A percentile compares a stretch with the other conserved stretches of the same genome.
Evolutionary conservation across 805 yeast genomes (phyloP).

Genomic region (Brettanomyces sp.): DNA sequence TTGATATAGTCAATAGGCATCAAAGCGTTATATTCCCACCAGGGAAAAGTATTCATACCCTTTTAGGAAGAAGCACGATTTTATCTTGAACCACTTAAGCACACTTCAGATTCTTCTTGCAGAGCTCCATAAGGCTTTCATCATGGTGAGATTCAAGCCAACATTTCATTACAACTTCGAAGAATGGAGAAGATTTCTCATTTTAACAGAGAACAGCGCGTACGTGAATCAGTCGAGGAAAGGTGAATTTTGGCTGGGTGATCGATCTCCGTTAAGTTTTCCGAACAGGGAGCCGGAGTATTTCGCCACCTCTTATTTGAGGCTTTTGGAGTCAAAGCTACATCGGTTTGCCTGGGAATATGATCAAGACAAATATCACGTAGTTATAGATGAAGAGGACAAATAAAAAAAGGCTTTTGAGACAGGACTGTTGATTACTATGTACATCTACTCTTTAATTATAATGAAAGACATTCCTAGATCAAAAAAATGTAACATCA

Average conservation of each 20-base stretch:
- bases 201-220: slow-evolving; percentile 20
- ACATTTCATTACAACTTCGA: slow-evolving; percentile 34
- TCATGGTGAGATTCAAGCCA: slow-evolving; percentile 31
- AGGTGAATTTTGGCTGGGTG: slow-evolving; percentile 52
- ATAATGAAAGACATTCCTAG: too few species aligned
- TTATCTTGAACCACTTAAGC: slow-evolving; percentile 12
- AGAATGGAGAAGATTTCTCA: slow-evolving; percentile 41
- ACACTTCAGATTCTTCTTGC: slow-evolving; percentile 18
- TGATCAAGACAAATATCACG: slow-evolving; percentile 5
- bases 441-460: too few species aligned
- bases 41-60: slow-evolving; percentile 9
- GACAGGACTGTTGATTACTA: too few species aligned
- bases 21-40: slow-evolving; percentile 3
- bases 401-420: neutral
- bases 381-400: neutral
- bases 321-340: slow-evolving; percentile 15
- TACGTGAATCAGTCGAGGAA: slow-evolving; percentile 6
- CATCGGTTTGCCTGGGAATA: slow-evolving; percentile 19
- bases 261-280: slow-evolving; percentile 55
- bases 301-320: slow-evolving; percentile 26
- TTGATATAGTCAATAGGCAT: neutral
- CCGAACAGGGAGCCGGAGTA: slow-evolving; percentile 66
- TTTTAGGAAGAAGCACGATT: slow-evolving; percentile 18
- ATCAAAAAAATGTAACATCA: too few species aligned
- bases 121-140: slow-evolving; percentile 23